Base-by-base conservation (phyloP, 1,139 yeast genomes). In the Saccharomycopsis hybrid region DNA sequence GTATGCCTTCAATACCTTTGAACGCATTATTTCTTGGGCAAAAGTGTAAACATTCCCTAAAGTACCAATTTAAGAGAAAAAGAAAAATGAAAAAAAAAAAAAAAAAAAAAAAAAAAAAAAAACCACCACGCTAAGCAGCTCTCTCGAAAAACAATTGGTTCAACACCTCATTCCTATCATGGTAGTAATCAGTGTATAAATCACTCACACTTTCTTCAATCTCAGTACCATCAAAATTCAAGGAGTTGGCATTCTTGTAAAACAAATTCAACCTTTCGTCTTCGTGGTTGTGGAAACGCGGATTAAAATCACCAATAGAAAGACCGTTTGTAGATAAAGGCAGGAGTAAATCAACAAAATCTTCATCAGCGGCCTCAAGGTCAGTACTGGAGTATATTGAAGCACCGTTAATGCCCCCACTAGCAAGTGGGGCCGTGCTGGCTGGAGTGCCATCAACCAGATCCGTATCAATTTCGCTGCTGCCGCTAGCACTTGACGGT, bases 131-230 rank as follows among this genome's bases (percentile, higher is more conserved):
- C 11, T 8, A 30, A 39, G n/a, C 31, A 39, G 11, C 5, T 13
- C 35, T 7, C 35, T 37, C 8, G 43, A 40, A 25, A 5, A 40
- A 25, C 11, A 40, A 8, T 7, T 28, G 27, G 8, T 31, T 31
- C 35, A 40, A 28, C 8, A 40, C 5, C 30, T 40, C 43, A n/a
- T 40, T 40, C 13, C 43, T 40, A 28, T 40, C 43, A 28, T 24
- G 30, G 18, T 40, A 40, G 18, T 40, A 40, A n/a, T 40, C 30
- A 9, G 30, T 40, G 43, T 40, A 40, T 28, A 40, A 40, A 11
- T 40, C 30, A 40, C 30, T 24, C 8, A 40, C 43, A n/a, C n/a
- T 24, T 8, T 25, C 29, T 8, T 5, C 5, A 11, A 40, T 40
- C 24, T 24, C 28, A 5, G 30, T 24, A 18, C 43, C 43, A 40